Conservation (phyloP, 345 rosid species). For the Atalantia buxifolia region DNA sequence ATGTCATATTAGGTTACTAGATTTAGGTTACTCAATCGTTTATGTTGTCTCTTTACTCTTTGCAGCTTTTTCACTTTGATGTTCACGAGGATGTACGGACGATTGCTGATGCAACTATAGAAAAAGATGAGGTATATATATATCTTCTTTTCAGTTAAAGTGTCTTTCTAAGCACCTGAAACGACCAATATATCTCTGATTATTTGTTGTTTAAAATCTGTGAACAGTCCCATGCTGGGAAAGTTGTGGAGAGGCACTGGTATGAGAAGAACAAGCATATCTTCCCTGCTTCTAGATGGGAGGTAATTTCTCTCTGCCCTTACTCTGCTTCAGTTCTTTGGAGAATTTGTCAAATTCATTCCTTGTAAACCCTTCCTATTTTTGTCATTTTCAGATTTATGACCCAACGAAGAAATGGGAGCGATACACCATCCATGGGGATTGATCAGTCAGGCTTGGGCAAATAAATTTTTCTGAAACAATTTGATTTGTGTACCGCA, state of each 20-base stretch:
- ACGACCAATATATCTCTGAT: neutral
- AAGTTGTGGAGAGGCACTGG: constrained; percentile 99
- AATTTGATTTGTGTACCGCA: neutral
- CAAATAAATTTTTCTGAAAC: neutral
- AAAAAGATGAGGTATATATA: constrained; percentile 86
- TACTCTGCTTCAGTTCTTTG: neutral
- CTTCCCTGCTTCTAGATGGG: constrained; percentile 99
- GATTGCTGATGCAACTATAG: constrained; percentile 94
- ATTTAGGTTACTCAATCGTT: neutral
- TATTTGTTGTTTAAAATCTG: neutral
- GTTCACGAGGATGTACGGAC: constrained; percentile 98
- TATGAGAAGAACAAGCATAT: constrained; percentile 99
- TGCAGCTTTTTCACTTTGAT: constrained; percentile 96
- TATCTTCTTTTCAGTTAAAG: neutral
- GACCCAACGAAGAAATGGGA: constrained; percentile 92
- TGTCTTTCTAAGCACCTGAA: neutral
- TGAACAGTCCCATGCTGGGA: constrained; percentile 94
- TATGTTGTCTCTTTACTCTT: neutral
- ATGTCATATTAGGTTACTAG: neutral
- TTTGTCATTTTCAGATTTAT: constrained; percentile 50
- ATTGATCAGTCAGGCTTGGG: constrained; percentile 30
- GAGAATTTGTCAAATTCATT: neutral
- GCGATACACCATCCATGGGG: constrained; percentile 94
- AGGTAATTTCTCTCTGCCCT: constrained; percentile 42
- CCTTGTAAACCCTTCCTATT: neutral